Percentiles rank a stretch among this genome's conserved stretches.
These are phyloP conservation scores for Eucalyptus sp. DNA, from an alignment of 345 rosid species.

Conservation along the genomic window DNA sequence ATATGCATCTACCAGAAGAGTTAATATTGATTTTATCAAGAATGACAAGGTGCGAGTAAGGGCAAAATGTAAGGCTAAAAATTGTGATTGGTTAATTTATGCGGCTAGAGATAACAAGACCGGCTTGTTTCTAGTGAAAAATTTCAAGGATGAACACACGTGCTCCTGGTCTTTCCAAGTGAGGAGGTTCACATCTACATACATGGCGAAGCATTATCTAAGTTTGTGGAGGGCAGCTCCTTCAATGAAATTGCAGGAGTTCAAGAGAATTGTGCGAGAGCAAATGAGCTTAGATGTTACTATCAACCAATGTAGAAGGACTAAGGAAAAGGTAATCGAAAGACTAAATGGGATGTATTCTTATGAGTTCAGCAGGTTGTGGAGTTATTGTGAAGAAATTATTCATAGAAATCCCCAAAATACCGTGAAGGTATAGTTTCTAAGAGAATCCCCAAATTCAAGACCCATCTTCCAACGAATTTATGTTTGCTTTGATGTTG, in stretches of 20 bases:
- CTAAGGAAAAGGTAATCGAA: background rate
- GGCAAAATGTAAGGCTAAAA: background rate
- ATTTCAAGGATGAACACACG: background rate
- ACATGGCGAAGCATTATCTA: background rate
- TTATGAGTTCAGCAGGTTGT: background rate
- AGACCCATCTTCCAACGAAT: background rate
- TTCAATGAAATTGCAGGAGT: background rate
- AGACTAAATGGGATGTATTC: background rate
- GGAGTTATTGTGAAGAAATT: background rate
- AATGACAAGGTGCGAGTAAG: background rate
- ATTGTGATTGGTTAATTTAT: background rate
- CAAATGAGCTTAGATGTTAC: background rate
- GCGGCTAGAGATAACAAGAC: background rate
- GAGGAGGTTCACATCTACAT: background rate
- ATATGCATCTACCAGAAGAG: background rate
- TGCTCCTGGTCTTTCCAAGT: background rate
- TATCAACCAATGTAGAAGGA: background rate
- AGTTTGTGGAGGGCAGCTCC: background rate
- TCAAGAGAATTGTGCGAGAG: no score
- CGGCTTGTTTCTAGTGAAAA: background rate
- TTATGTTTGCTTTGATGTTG: background rate
- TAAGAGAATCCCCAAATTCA: background rate
- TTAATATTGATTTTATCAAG: background rate
- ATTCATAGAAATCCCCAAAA: background rate
- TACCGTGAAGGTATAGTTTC: background rate